phyloP scores from a whole-genome alignment of 208 protist species.

The Crithidia thermophila region DNA sequence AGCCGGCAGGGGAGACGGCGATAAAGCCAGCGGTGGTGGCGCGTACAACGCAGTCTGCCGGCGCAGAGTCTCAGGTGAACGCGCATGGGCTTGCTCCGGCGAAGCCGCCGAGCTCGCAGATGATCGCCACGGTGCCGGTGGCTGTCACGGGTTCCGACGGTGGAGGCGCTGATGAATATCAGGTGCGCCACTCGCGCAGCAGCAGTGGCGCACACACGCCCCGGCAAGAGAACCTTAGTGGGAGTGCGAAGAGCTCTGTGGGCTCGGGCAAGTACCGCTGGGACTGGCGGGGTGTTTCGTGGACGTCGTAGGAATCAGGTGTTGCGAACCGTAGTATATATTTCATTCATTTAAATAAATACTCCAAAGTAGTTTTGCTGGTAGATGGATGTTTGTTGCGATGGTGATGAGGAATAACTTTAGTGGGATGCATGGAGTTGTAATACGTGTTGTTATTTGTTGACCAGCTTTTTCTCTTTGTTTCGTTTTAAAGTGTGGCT shows the following conservation, averaged over 20 bases:
- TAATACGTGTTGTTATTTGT: neutral
- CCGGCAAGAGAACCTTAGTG: slow-evolving; percentile 4
- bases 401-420: too few species aligned
- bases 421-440: too few species aligned
- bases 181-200: neutral
- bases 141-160: neutral
- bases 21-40: neutral
- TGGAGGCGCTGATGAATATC: neutral
- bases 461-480: neutral
- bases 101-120: neutral
- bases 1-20: neutral
- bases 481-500: neutral
- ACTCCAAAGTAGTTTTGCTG: too few species aligned
- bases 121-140: neutral
- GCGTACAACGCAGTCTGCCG: neutral
- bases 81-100: neutral
- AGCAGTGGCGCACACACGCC: slow-evolving; percentile 23
- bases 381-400: neutral
- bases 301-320: neutral
- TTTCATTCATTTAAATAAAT: too few species aligned
- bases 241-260: slow-evolving; percentile 31
- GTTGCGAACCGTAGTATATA: neutral
- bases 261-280: slow-evolving; percentile 43
- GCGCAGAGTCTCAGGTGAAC: neutral
- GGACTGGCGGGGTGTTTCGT: slow-evolving; percentile 41